Evolutionary conservation across 805 yeast genomes (phyloP), one percentile per base, ranked within the genome.

Genomic region (Saccharomyces jurei): DNA sequence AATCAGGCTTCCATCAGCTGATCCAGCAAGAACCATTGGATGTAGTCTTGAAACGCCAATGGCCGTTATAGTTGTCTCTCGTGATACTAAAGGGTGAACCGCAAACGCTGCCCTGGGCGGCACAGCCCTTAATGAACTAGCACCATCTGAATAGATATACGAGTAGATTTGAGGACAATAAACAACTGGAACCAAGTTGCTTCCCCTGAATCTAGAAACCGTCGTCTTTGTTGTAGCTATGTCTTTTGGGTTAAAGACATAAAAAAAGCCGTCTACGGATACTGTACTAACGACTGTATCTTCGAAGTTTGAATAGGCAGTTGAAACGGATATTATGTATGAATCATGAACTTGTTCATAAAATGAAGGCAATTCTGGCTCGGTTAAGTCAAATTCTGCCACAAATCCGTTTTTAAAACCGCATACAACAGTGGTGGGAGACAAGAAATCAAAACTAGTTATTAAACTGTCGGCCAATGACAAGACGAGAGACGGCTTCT

Each of bases 401-500:
- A 86, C 68, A 30, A 71, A 71, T 0, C 94, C 94, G 52, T 80
- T 77, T 2, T 74, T 66, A 4, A 81, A 76, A 0, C 91, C 92
- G 30, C 81, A 80, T 1, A 84, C 64, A 1, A 86, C 64, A 11
- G 63, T 71, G 2, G 72, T 69, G 4, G 72, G 61, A 9, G 75
- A 74, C 4, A 80, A 46, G 68, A 79, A 79, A 57, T 78, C 83
- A 57, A 72, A 77, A 36, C 79, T 66, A 1, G 82, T 75, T 4
- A 84, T 77, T 46, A 61, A 47, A 32, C 65, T 62, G 22, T 64
- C 65, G 0, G 63, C 61, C 2, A 72, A 47, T 1, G 61, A 52
- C 29, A 71, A 55, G 10, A 63, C 63, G 2, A 68, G 28, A 17
- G 76, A 63, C 0, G 73, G 58, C 4, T 58, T 52, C 1, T 58